These are phyloP conservation scores for Selenicereus undatus DNA, from an alignment of 148 eudicot species.

Conservation along the genomic window DNA sequence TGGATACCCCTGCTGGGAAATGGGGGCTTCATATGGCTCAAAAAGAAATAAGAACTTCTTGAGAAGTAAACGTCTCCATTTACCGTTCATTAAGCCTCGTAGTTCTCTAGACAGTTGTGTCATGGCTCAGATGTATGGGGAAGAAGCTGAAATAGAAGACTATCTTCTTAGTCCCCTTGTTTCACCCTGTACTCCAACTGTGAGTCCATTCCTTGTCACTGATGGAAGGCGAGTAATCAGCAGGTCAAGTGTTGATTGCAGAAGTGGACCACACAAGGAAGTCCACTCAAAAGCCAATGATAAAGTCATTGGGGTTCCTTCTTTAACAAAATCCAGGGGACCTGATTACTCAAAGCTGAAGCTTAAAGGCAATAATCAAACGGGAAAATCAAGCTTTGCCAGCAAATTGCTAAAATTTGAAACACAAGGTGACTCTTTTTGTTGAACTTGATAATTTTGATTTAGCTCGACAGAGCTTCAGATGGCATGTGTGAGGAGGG, in stretches of 20 bases:
- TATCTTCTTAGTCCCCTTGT: constrained; percentile 34
- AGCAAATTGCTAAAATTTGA: constrained; percentile 22
- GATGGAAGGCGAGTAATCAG: constrained; percentile 68
- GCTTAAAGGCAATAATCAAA: constrained; percentile 24
- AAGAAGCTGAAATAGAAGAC: constrained; percentile 44
- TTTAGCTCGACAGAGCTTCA: background rate
- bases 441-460: background rate
- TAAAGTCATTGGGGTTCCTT: constrained; percentile 48
- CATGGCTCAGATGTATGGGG: constrained; percentile 72
- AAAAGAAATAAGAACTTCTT: constrained; percentile 36
- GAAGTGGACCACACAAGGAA: constrained; percentile 28
- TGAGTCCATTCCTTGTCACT: constrained; percentile 65
- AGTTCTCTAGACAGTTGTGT: constrained; percentile 78
- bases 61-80: constrained; percentile 40
- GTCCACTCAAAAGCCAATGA: constrained; percentile 24
- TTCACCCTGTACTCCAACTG: constrained; percentile 43
- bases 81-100: constrained; percentile 51
- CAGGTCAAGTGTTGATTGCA: constrained; percentile 30
- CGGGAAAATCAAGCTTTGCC: constrained; percentile 26
- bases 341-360: constrained; percentile 24
- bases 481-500: background rate
- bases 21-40: constrained; percentile 31
- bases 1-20: constrained; percentile 35
- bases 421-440: constrained; percentile 35
- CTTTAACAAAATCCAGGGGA: constrained; percentile 31